Conservation (phyloP, 371 early-diverging fungal genomes). For the Circinella minor region DNA sequence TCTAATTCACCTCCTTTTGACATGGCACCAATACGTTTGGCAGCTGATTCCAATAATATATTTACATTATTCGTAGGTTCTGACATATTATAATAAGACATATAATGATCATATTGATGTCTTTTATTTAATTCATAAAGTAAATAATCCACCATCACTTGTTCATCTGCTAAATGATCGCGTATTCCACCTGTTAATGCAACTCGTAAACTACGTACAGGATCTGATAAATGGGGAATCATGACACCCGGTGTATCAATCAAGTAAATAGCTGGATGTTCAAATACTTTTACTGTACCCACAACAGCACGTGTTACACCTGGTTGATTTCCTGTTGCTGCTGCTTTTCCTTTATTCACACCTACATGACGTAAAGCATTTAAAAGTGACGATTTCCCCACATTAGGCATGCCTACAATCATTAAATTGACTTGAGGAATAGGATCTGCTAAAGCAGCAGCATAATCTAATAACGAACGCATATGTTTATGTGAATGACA, state of each 20-base stretch:
- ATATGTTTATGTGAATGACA: constrained; percentile 66
- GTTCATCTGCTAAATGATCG: constrained; percentile 83
- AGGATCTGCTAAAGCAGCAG: constrained; percentile 54
- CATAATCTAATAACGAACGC: constrained; percentile 66
- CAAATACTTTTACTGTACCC: constrained; percentile 83
- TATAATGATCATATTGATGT: constrained; percentile 37
- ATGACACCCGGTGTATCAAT: constrained; percentile 93
- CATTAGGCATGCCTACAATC: constrained; percentile 96
- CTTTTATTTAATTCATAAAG: constrained; percentile 80
- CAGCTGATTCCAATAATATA: constrained; percentile 64
- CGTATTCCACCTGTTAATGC: constrained; percentile 89
- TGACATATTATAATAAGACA: constrained; percentile 33
- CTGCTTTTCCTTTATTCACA: constrained; percentile 79
- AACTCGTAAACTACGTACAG: constrained; percentile 75
- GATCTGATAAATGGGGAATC: constrained; percentile 84
- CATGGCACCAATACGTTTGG: constrained; percentile 78
- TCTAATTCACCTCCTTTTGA: constrained; percentile 76
- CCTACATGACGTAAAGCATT: constrained; percentile 84
- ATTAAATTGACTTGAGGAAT: constrained; percentile 68
- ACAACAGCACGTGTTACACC: constrained; percentile 89
- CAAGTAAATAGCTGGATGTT: constrained; percentile 87
- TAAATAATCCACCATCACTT: constrained; percentile 87
- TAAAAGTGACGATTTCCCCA: constrained; percentile 93
- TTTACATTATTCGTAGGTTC: constrained; percentile 73
- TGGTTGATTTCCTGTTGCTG: constrained; percentile 84